Evolutionary conservation across 2,329 filamentous ascomycete species (phyloP).

Genomic region (Claviceps digitariae): DNA sequence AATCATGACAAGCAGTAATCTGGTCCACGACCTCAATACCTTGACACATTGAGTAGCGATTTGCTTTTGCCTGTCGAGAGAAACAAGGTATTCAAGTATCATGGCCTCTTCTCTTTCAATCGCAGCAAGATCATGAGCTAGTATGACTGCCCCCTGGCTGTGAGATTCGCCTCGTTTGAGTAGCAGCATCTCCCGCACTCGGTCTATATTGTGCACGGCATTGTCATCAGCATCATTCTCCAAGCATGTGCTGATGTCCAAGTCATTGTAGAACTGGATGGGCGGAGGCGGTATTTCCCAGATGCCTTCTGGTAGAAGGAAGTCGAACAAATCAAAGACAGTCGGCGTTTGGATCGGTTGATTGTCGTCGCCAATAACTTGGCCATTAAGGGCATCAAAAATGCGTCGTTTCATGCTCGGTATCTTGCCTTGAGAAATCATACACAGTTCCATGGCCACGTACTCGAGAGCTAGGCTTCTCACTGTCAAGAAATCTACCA

Average conservation of each 20-base stretch:
- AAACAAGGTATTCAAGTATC: constrained; percentile 48
- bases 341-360: constrained; percentile 56
- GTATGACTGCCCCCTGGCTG: constrained; percentile 32
- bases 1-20: constrained; percentile 70
- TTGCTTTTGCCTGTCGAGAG: constrained; percentile 49
- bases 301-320: constrained; percentile 45
- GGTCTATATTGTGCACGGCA: constrained; percentile 52
- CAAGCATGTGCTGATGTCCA: constrained; percentile 54
- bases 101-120: constrained; percentile 45
- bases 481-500: constrained; percentile 65
- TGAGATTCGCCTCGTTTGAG: constrained; percentile 52
- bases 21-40: constrained; percentile 71
- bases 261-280: constrained; percentile 46
- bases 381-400: constrained; percentile 64
- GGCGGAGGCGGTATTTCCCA: constrained; percentile 38
- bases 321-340: constrained; percentile 89
- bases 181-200: constrained; percentile 60
- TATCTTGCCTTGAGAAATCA: constrained; percentile 55
- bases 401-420: constrained; percentile 57
- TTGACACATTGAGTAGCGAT: constrained; percentile 45
- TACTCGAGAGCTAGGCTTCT: constrained; percentile 75
- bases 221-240: constrained; percentile 44
- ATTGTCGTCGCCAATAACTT: constrained; percentile 52
- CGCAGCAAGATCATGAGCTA: constrained; percentile 32
- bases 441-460: constrained; percentile 69